Percentiles rank a stretch among this genome's conserved stretches.
phyloP scores from a whole-genome alignment of 2,329 filamentous ascomycete genomes.

The Sphaerulina vaccinii region DNA sequence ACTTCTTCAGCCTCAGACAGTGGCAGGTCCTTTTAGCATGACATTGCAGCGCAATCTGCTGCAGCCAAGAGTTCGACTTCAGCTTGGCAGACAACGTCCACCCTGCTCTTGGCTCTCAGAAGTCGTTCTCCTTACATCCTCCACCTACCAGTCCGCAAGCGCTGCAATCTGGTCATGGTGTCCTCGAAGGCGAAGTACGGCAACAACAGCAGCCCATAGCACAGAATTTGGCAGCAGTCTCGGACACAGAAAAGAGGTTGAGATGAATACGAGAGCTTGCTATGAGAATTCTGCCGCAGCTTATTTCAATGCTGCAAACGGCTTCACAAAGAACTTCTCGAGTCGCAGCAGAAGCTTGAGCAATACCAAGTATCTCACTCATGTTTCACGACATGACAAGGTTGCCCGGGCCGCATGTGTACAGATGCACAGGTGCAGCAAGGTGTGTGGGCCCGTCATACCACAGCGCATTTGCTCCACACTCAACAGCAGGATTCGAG shows the following conservation, averaged over 20 bases:
- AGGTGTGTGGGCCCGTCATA: no score
- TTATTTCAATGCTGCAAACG: no score
- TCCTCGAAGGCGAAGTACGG: slow-evolving; percentile 25
- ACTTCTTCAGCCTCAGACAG: slow-evolving; percentile 40
- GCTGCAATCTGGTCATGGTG: slow-evolving; percentile 40
- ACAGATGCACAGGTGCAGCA: no score
- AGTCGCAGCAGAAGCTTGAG: no score
- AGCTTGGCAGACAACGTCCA: slow-evolving; percentile 27
- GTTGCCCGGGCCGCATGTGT: no score
- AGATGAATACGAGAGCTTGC: slow-evolving; percentile 67
- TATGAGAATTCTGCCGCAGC: no score
- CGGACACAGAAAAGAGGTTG: slow-evolving; percentile 44
- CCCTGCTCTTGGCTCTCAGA: background rate
- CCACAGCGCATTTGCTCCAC: no score
- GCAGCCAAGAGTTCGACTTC: slow-evolving; percentile 2
- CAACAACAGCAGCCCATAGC: slow-evolving; percentile 38
- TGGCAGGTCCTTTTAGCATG: slow-evolving; percentile 30
- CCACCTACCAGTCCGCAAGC: slow-evolving; percentile 38
- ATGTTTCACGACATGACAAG: no score
- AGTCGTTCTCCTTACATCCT: slow-evolving; percentile 29
- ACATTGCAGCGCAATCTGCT: slow-evolving; percentile 23
- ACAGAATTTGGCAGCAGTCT: slow-evolving; percentile 32
- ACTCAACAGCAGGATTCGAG: no score
- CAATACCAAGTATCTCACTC: no score
- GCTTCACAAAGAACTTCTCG: no score